phyloP scores from a whole-genome alignment of 2,329 filamentous ascomycete genomes.

The Penicillium olsonii region DNA sequence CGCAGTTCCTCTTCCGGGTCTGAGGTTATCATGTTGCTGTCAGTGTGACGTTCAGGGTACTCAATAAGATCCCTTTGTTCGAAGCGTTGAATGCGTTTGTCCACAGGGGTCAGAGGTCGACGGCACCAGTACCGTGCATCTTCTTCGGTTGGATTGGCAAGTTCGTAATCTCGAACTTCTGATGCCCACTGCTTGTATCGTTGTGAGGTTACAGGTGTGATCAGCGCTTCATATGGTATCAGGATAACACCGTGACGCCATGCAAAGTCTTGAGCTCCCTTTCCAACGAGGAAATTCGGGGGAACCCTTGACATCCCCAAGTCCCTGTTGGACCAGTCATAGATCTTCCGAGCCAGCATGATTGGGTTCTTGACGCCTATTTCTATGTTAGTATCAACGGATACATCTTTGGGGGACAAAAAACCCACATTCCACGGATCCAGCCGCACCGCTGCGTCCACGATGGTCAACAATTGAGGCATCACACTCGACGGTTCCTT shows the following conservation, averaged over 20 bases:
- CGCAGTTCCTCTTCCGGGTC: constrained; percentile 4
- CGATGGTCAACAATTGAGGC: constrained; percentile 89
- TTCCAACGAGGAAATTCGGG: constrained; percentile 84
- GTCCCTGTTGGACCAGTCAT: constrained; percentile 73
- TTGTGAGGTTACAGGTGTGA: constrained; percentile 77
- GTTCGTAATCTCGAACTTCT: constrained; percentile 37
- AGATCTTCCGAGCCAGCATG: constrained; percentile 76
- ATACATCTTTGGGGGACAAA: constrained; percentile 21
- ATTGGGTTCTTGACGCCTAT: constrained; percentile 81
- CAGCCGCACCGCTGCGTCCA: constrained; percentile 89
- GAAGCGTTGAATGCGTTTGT: constrained; percentile 9
- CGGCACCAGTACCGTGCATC: constrained; percentile 23
- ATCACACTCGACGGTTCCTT: constrained; percentile 91
- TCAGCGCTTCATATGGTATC: constrained; percentile 71
- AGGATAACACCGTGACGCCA: constrained; percentile 72
- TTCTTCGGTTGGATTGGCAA: constrained; percentile 52
- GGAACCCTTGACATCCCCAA: constrained; percentile 87
- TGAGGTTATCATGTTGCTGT: background rate
- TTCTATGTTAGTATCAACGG: constrained; percentile 7
- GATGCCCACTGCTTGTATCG: constrained; percentile 75
- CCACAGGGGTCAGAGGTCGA: constrained; percentile 26
- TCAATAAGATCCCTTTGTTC: background rate
- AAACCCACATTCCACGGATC: constrained; percentile 78
- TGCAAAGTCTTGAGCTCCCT: constrained; percentile 85
- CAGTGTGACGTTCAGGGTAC: background rate